These are phyloP conservation scores for Fusarium goolgardi DNA, from an alignment of 2,329 filamentous ascomycete species.

Conservation along the genomic window DNA sequence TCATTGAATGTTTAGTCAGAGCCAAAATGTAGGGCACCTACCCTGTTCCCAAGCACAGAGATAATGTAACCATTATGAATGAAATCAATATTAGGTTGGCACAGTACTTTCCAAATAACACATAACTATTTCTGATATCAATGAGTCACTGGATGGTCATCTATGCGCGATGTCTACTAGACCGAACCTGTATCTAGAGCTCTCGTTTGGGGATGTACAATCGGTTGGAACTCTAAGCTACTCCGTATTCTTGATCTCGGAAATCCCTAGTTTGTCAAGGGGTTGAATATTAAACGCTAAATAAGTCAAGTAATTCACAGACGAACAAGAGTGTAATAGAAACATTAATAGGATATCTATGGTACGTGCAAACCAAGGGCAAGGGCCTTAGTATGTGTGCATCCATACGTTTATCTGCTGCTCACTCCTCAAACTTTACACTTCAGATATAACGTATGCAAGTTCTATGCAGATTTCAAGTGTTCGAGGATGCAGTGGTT, in stretches of 20 bases:
- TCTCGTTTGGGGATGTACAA: background rate
- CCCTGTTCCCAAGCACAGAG: constrained; percentile 1
- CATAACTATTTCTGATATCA: background rate
- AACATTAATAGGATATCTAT: background rate
- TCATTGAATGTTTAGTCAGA: constrained; percentile 23
- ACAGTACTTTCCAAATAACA: background rate
- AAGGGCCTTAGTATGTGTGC: no score
- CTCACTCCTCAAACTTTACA: background rate
- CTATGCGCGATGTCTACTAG: no score
- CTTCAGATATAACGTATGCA: background rate
- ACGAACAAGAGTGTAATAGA: background rate
- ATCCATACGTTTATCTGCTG: background rate
- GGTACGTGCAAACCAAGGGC: background rate
- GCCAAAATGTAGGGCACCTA: background rate
- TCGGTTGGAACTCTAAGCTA: background rate
- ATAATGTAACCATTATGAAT: background rate
- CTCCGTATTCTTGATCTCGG: fast-evolving
- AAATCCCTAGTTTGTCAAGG: fast-evolving
- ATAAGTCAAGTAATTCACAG: background rate
- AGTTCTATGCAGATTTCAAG: no score
- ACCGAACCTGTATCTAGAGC: no score
- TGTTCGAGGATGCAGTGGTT: background rate
- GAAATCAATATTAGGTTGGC: background rate
- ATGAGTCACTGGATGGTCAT: background rate
- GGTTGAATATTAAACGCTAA: background rate